Evolutionary conservation across 495 filamentous ascomycete genomes (phyloP), one percentile per base, ranked within the genome.

Genomic region (Penicillium ucsense): DNA sequence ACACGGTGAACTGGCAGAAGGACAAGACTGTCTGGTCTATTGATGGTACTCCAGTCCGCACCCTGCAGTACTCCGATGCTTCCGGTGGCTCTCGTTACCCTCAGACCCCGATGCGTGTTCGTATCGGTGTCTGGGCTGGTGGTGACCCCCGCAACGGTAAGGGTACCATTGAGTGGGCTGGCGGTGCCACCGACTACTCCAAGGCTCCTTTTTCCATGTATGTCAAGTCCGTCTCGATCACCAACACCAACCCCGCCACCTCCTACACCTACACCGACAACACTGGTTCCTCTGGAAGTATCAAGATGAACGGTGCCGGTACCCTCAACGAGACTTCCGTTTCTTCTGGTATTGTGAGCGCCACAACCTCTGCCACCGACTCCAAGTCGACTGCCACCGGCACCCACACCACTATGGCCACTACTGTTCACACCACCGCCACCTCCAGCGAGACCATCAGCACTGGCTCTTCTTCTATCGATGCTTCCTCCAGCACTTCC

Each of bases 51-150:
- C 71, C 75, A 8, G 78, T 95, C 38, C 81, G 92, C 46, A 88
- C 85, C 8, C 70, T 95, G 35, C 51, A 53, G 27, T 70, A 65
- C 49, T 75, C 76, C 42, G 72, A 71, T 52, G 75, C 76, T 51
- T 75, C 85, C 37, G 78, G 81, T 44, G 85, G 73, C 35, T 66
- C 76, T 47, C 80, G 88, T 61, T 98, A 83, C 70, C 92, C 92
- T 10, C 92, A 97, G 73, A 91, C 88, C 2, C 91, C 91, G 3
- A 89, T 90, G 82, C 79, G 84, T 49, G 64, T 95, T 55, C 88
- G 88, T 60, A 74, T 95, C 44, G 92, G 92, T 47, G 72, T 83
- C 45, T 96, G 92, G 92, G 77, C 82, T 43, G 91, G 85, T 55
- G 91, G 91, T 60, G 90, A 94, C 58, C 63, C 82, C 1, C 61